Conservation (phyloP, 495 filamentous ascomycete species). For the Apiosordaria backusii region DNA sequence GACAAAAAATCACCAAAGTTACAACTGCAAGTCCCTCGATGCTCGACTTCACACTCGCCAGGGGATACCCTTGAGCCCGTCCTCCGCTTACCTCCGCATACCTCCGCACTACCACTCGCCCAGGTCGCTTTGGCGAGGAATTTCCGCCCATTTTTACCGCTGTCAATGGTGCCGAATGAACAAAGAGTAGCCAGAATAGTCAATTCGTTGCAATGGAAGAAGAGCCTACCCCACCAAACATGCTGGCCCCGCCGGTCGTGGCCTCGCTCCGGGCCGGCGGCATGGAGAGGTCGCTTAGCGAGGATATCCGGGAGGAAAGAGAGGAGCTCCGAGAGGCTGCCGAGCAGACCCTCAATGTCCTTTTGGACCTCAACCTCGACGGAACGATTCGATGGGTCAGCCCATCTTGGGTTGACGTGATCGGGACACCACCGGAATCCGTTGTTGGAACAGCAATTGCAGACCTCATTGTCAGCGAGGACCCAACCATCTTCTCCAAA, state of each 20-base stretch:
- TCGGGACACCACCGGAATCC: constrained; percentile 70
- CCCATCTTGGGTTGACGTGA: constrained; percentile 92
- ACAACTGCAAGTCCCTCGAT: constrained; percentile 14
- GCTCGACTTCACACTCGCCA: neutral
- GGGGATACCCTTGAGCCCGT: neutral
- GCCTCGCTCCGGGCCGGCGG: constrained; percentile 46
- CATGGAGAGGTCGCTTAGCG: constrained; percentile 54
- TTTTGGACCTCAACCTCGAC: constrained; percentile 86
- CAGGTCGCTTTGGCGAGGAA: neutral
- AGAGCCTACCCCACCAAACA: constrained; percentile 31
- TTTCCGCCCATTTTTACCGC: constrained; percentile 1
- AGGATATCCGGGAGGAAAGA: constrained; percentile 64
- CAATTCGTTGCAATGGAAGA: constrained; percentile 42
- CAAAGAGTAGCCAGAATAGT: constrained; percentile 8
- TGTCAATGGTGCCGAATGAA: constrained; percentile 24
- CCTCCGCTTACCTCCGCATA: constrained; percentile 1
- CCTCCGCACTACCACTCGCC: neutral
- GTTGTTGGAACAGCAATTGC: constrained; percentile 75
- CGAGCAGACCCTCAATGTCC: constrained; percentile 93
- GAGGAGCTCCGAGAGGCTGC: constrained; percentile 93
- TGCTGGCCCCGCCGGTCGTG: constrained; percentile 47
- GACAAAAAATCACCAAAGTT: neutral
- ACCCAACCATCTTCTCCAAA: constrained; percentile 72
- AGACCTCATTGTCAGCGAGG: constrained; percentile 70
- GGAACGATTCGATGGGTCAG: constrained; percentile 92